Evolutionary conservation across 1,284 basidiomycete genomes (phyloP).

Genomic region (Puccinia triticina): DNA sequence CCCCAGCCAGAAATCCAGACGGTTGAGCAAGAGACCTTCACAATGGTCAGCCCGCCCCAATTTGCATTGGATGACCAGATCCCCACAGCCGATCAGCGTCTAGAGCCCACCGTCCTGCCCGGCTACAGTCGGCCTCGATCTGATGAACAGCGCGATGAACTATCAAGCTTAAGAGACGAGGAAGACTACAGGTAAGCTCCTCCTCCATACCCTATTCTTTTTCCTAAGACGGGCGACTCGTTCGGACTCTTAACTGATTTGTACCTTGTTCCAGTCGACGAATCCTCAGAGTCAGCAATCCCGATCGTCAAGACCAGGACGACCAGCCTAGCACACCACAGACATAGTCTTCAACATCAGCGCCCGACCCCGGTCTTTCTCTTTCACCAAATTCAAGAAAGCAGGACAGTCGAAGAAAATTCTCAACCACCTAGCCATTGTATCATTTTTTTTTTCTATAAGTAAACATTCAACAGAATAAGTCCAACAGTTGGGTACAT

Average conservation of each 20-base stretch:
- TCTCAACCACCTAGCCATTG: too few relatives aligned
- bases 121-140: neutral
- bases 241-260: neutral
- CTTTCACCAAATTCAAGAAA: too few relatives aligned
- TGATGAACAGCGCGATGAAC: neutral
- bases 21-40: slow-evolving; percentile 22
- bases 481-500: too few relatives aligned
- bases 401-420: too few relatives aligned
- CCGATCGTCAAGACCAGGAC: slow-evolving; percentile 18
- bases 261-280: neutral
- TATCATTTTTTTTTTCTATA: too few relatives aligned
- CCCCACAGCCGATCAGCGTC: neutral
- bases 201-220: neutral
- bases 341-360: neutral
- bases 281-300: slow-evolving; percentile 40
- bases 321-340: neutral
- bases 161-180: slow-evolving; percentile 25
- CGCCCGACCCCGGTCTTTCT: neutral
- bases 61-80: slow-evolving; percentile 8
- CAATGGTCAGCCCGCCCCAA: neutral
- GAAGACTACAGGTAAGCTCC: slow-evolving; percentile 28
- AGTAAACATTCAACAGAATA: too few relatives aligned
- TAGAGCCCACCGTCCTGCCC: slow-evolving; percentile 8
- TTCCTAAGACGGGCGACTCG: neutral
- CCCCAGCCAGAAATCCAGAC: slow-evolving; percentile 4